These are phyloP conservation scores for Avena eriantha DNA, from an alignment of 176 grass and related monocot genomes.

Conservation along the genomic window DNA sequence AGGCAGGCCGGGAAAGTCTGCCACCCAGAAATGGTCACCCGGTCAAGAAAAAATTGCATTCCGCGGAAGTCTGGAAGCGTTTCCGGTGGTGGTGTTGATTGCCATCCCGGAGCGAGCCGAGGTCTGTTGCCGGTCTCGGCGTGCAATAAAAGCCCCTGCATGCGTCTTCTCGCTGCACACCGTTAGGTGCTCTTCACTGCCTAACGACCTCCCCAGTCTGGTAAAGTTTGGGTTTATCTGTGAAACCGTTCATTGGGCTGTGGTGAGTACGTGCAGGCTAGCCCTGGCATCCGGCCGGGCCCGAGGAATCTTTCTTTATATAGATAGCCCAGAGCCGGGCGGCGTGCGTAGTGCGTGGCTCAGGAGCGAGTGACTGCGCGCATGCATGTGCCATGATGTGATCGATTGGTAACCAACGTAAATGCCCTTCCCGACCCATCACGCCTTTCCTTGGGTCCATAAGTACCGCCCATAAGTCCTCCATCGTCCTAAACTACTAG, in stretches of 20 bases:
- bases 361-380: slow-evolving; percentile 17
- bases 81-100: background rate
- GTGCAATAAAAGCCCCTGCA: background rate
- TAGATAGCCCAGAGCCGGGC: background rate
- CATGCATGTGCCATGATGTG: slow-evolving; percentile 55
- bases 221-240: background rate
- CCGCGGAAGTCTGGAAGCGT: background rate
- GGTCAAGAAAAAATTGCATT: background rate
- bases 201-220: background rate
- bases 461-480: background rate
- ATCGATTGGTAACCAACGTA: slow-evolving; percentile 49
- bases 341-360: background rate
- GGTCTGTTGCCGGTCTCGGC: slow-evolving; percentile 10
- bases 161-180: background rate
- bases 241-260: background rate
- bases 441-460: slow-evolving; percentile 33
- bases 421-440: slow-evolving; percentile 37
- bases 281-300: background rate
- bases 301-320: slow-evolving; percentile 48
- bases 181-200: background rate
- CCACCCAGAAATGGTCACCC: slow-evolving; percentile 36
- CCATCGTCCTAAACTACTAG: background rate
- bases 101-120: too few species aligned
- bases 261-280: background rate
- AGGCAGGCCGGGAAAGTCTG: slow-evolving; percentile 6